These are phyloP conservation scores for Globisporangium okanoganense DNA, from an alignment of 352 stramenopile genomes.

Conservation along the genomic window DNA sequence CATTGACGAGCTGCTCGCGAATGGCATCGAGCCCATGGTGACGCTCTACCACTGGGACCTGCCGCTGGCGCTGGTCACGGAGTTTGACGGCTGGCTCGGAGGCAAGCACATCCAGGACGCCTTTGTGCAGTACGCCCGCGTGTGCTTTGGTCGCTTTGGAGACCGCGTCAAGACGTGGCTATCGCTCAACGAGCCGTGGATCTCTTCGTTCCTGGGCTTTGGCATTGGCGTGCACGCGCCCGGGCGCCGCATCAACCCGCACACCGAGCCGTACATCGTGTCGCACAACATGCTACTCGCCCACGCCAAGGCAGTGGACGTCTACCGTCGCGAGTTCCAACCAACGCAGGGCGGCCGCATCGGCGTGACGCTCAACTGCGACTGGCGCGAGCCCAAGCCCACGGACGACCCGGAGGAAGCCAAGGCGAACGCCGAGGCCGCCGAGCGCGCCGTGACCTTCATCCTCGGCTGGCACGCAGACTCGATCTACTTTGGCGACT, in stretches of 20 bases:
- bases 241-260: slow-evolving; percentile 33
- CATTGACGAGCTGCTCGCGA: slow-evolving; percentile 64
- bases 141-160: slow-evolving; percentile 90
- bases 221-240: slow-evolving; percentile 84
- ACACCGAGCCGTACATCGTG: slow-evolving; percentile 78
- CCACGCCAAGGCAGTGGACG: slow-evolving; percentile 75
- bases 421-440: slow-evolving; percentile 54
- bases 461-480: slow-evolving; percentile 91
- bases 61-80: slow-evolving; percentile 77
- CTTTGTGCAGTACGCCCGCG: slow-evolving; percentile 81
- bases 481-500: slow-evolving; percentile 90
- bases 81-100: slow-evolving; percentile 70
- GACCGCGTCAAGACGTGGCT: slow-evolving; percentile 92
- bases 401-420: slow-evolving; percentile 41
- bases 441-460: slow-evolving; percentile 81
- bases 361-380: slow-evolving; percentile 88
- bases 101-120: slow-evolving; percentile 36
- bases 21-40: slow-evolving; percentile 75
- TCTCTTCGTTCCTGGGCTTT: slow-evolving; percentile 81
- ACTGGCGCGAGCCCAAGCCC: slow-evolving; percentile 83
- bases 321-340: slow-evolving; percentile 85
- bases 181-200: slow-evolving; percentile 93
- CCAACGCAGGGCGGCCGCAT: slow-evolving; percentile 65
- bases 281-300: slow-evolving; percentile 88
- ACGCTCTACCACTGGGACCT: slow-evolving; percentile 96